Conservation (phyloP, 129 eudicot genomes). For the Glebionis coronaria region DNA sequence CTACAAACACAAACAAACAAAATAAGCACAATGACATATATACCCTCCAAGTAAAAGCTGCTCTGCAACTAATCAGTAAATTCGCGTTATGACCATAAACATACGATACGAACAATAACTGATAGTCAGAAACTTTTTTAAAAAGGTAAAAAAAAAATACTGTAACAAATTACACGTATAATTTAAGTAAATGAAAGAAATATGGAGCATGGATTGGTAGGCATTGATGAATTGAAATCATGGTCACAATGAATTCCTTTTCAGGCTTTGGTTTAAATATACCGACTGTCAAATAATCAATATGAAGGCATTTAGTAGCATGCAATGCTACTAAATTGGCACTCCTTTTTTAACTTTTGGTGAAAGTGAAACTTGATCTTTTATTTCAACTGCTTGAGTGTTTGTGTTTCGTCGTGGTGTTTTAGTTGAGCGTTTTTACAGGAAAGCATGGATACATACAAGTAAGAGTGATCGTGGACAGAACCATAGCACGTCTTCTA, state of each 20-base stretch:
- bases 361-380: neutral
- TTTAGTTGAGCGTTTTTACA: no score
- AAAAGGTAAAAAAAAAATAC: no score
- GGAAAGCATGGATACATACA: no score
- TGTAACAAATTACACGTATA: no score
- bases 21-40: constrained; percentile 13
- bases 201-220: constrained; percentile 20
- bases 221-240: constrained; percentile 38
- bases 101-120: constrained; percentile 16
- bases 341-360: constrained; percentile 16
- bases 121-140: constrained; percentile 6
- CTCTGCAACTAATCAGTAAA: constrained; percentile 13
- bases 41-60: constrained; percentile 2
- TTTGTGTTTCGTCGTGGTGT: no score
- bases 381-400: no score
- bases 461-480: no score
- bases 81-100: constrained; percentile 7
- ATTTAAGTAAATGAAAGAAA: neutral
- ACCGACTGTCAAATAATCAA: constrained; percentile 36
- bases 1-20: neutral
- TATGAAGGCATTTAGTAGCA: constrained; percentile 40
- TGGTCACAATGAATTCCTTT: constrained; percentile 42
- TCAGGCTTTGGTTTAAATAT: constrained; percentile 38
- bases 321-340: constrained; percentile 33
- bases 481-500: no score